Percentiles rank a stretch among this genome's conserved stretches.
Conservation (phyloP, 2,329 filamentous ascomycete species). For the Fusarium abutilonis region DNA sequence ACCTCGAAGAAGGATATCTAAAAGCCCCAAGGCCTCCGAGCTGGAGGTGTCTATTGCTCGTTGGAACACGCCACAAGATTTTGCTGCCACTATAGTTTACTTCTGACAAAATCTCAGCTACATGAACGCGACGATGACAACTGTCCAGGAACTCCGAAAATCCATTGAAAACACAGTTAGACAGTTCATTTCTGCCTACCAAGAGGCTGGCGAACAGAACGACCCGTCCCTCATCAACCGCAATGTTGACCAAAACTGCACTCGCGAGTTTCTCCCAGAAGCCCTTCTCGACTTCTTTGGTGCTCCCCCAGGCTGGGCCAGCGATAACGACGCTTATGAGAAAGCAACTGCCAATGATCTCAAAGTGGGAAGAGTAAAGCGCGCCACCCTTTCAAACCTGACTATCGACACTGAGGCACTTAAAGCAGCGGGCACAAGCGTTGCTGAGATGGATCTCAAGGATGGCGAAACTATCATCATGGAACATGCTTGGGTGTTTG, state of each 20-base stretch:
- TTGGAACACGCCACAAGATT: no score
- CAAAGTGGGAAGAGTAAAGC: neutral
- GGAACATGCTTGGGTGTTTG: constrained; percentile 27
- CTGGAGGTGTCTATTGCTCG: no score
- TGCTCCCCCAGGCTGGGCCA: neutral
- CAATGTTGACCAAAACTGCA: constrained; percentile 17
- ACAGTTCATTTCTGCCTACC: constrained; percentile 16
- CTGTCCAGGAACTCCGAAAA: neutral
- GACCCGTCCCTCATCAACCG: constrained; percentile 28
- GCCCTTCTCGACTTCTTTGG: neutral
- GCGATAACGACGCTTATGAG: constrained; percentile 21
- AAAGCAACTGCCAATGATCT: constrained; percentile 13
- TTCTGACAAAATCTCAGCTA: neutral
- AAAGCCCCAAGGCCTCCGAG: no score
- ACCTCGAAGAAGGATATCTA: no score
- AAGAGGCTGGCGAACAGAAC: constrained; percentile 14
- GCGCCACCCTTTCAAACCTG: constrained; percentile 7
- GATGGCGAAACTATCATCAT: constrained; percentile 4
- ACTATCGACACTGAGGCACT: constrained; percentile 11
- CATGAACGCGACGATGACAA: neutral
- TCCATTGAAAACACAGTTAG: constrained; percentile 8
- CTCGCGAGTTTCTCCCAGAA: constrained; percentile 15
- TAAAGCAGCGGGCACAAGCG: constrained; percentile 9
- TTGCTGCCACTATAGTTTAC: neutral
- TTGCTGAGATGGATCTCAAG: constrained; percentile 5